A percentile compares a stretch with the other conserved stretches of the same genome.
Evolutionary conservation across 768 basidiomycete genomes (phyloP).

Genomic region (Dictyophora rubrovolvata): DNA sequence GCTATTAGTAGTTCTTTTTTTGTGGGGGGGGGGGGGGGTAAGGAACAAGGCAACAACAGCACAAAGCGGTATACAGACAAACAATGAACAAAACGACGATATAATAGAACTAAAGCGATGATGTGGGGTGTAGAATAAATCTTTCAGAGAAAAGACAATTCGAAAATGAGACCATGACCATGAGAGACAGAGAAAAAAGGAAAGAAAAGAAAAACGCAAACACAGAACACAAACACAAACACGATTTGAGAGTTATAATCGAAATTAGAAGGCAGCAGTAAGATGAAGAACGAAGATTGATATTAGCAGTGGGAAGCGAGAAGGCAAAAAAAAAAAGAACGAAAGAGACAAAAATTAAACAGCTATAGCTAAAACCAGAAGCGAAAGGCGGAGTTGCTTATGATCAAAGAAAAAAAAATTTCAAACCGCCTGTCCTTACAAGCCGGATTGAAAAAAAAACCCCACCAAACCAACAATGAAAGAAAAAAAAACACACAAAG

Average conservation of each 20-base stretch:
- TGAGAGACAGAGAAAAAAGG: background rate
- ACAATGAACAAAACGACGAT: no score
- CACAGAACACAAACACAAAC: background rate
- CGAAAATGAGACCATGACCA: no score
- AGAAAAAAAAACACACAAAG: background rate
- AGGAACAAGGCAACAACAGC: no score
- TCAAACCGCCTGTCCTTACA: no score
- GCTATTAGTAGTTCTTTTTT: no score
- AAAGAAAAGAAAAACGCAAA: background rate
- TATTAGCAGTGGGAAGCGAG: background rate
- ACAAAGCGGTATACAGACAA: no score
- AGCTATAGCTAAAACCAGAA: background rate
- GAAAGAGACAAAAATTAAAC: background rate
- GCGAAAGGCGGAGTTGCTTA: background rate
- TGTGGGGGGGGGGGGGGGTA: no score
- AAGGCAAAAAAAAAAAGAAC: background rate
- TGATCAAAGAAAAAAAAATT: background rate
- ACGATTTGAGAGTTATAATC: background rate
- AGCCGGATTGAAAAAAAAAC: no score
- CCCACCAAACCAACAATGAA: no score
- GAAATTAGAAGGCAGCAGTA: background rate
- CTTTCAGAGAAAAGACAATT: no score
- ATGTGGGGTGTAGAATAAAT: no score
- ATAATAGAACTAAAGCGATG: no score
- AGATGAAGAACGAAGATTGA: background rate